Evolutionary conservation across 805 yeast genomes (phyloP).

Genomic region (Vanderwaltozyma polyspora): DNA sequence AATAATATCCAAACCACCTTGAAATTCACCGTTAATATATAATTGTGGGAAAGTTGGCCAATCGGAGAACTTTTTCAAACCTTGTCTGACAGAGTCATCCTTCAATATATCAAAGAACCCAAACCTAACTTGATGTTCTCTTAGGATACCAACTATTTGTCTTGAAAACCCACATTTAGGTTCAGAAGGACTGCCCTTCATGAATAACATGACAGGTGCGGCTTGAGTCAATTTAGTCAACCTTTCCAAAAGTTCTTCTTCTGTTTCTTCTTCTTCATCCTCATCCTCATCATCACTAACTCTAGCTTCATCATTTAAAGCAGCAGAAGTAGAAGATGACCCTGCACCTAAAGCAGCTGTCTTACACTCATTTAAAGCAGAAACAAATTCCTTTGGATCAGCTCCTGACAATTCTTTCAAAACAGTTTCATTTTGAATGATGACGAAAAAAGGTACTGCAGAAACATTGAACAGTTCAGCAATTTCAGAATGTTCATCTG

Average conservation of each 20-base stretch:
- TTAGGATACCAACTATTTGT: conserved; percentile 83
- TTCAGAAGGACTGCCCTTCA: conserved; percentile 97
- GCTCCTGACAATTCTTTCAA: conserved; percentile 90
- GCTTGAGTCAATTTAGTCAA: conserved; percentile 78
- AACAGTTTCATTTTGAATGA: conserved; percentile 74
- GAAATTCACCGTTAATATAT: conserved; percentile 88
- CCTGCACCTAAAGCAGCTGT: conserved; percentile 1
- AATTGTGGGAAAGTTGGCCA: conserved; percentile 99
- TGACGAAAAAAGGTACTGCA: conserved; percentile 89
- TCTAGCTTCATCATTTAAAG: conserved; percentile 4
- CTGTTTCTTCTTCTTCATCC: conserved; percentile 58
- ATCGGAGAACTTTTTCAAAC: conserved; percentile 79
- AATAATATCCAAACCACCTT: conserved; percentile 94
- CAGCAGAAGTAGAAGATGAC: not conserved
- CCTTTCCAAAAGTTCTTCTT: conserved; percentile 72
- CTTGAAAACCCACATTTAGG: conserved; percentile 98
- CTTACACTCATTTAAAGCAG: conserved; percentile 53
- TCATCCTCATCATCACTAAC: conserved; percentile 20
- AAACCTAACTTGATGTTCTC: conserved; percentile 93
- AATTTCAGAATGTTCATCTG: conserved; percentile 84
- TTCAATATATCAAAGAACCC: conserved; percentile 95
- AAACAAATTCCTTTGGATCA: conserved; percentile 84
- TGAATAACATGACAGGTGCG: conserved; percentile 95
- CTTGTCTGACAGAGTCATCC: conserved; percentile 91
- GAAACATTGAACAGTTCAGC: conserved; percentile 86